Conservation (phyloP, 148 eudicot genomes). For the Nepenthes mirabilis region DNA sequence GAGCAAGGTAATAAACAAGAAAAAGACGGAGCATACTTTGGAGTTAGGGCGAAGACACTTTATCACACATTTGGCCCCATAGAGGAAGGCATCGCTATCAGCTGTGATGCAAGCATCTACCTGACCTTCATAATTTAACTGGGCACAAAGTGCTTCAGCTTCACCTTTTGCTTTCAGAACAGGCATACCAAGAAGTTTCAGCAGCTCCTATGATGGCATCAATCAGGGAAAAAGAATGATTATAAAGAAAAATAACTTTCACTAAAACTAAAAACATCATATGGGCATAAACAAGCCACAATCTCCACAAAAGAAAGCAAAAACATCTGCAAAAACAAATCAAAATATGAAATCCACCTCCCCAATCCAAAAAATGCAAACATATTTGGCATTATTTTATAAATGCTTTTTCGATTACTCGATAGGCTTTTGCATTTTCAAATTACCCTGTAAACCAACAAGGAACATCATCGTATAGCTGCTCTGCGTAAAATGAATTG, state of each 20-base stretch:
- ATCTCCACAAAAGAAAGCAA: no score
- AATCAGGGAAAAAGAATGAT: background rate
- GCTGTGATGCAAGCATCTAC: conserved; percentile 95
- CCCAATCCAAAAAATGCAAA: background rate
- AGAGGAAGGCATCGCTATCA: conserved; percentile 90
- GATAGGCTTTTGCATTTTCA: no score
- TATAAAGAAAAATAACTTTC: conserved; percentile 2
- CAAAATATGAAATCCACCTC: background rate
- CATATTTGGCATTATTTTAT: background rate
- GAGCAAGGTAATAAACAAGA: background rate
- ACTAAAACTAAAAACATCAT: background rate
- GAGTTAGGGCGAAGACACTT: conserved; percentile 60
- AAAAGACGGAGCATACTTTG: conserved; percentile 28
- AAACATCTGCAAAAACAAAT: background rate
- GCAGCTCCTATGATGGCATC: conserved; percentile 50
- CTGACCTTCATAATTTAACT: conserved; percentile 61
- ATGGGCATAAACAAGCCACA: background rate
- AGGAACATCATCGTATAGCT: no score
- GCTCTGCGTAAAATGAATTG: no score
- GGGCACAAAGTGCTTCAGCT: conserved; percentile 95
- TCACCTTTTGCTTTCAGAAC: conserved; percentile 71
- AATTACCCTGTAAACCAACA: no score
- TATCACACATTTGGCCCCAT: conserved; percentile 72
- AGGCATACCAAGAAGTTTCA: conserved; percentile 83
- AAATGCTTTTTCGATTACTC: no score